A percentile compares a stretch with the other conserved stretches of the same genome.
Evolutionary conservation across 176 grass and related monocot species (phyloP).

Genomic region (Echinochloa phyllopogon): DNA sequence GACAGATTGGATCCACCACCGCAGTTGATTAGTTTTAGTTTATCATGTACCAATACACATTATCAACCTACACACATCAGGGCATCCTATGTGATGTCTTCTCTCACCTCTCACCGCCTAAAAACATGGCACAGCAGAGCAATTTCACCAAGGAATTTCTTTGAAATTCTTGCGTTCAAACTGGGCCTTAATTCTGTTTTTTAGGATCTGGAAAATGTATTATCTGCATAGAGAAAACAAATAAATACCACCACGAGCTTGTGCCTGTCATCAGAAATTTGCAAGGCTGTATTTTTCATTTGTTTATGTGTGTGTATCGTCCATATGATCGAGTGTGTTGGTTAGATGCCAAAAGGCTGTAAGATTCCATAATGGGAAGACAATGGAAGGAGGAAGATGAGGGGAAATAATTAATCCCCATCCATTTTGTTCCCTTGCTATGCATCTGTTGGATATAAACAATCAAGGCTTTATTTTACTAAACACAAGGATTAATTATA

Average conservation of each 20-base stretch:
- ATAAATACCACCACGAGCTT: neutral
- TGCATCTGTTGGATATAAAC: slow-evolving; percentile 42
- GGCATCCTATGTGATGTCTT: slow-evolving; percentile 44
- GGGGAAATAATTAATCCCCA: neutral
- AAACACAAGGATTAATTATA: neutral
- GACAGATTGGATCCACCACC: slow-evolving; percentile 58
- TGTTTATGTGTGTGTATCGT: neutral
- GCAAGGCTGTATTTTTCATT: neutral
- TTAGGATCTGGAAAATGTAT: neutral
- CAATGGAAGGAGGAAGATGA: slow-evolving; percentile 12
- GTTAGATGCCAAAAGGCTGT: slow-evolving; percentile 60
- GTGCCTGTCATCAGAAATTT: slow-evolving; percentile 12
- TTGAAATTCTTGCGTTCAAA: neutral
- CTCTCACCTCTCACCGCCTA: neutral
- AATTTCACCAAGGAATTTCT: neutral
- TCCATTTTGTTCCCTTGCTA: slow-evolving; percentile 47
- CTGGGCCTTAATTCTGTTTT: neutral
- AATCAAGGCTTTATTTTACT: slow-evolving; percentile 32
- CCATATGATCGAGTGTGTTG: slow-evolving; percentile 26
- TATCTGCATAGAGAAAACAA: neutral
- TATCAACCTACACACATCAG: neutral
- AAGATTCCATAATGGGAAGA: slow-evolving; percentile 49
- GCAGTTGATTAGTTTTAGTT: slow-evolving; percentile 7
- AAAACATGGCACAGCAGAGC: neutral
- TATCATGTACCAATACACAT: slow-evolving; percentile 26